A percentile compares a stretch with the other conserved stretches of the same genome.
phyloP scores from a whole-genome alignment of 2,329 filamentous ascomycete genomes.

The Neofusicoccum laricinum region DNA sequence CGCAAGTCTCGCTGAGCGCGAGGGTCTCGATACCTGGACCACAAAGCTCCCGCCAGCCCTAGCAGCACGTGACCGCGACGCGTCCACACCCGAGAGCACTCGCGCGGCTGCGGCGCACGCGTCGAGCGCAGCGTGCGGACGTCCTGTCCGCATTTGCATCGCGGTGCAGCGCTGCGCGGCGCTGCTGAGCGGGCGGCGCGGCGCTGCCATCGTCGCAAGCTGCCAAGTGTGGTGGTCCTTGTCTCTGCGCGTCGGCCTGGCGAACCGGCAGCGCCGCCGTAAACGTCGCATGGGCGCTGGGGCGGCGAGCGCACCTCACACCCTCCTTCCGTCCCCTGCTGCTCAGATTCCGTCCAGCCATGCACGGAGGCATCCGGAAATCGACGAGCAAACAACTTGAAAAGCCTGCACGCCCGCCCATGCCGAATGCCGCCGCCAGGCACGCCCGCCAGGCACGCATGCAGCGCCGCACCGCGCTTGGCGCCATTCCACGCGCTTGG shows the following conservation, averaged over 20 bases:
- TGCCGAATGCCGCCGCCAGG: neutral
- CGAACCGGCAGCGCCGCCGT: neutral
- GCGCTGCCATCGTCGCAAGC: neutral
- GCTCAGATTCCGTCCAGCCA: neutral
- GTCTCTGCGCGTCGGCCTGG: neutral
- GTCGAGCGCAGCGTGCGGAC: neutral
- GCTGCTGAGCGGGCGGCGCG: neutral
- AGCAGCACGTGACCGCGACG: neutral
- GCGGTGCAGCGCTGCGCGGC: neutral
- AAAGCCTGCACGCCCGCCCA: neutral
- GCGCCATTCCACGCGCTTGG: slow-evolving; percentile 15
- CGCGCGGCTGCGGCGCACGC: neutral
- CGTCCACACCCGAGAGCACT: neutral
- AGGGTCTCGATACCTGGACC: neutral
- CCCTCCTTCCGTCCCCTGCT: neutral
- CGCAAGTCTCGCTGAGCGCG: neutral
- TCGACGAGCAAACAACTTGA: neutral
- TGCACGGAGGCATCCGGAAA: slow-evolving; percentile 6
- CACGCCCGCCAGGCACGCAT: slow-evolving; percentile 11
- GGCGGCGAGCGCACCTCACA: neutral
- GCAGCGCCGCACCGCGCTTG: neutral
- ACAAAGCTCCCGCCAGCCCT: neutral
- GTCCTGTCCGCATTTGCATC: neutral
- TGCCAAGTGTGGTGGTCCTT: neutral
- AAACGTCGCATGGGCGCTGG: neutral